Percentiles rank a stretch among this genome's conserved stretches.
Conservation (phyloP, 1,284 basidiomycete species). For the Coriolopsis trogii region DNA sequence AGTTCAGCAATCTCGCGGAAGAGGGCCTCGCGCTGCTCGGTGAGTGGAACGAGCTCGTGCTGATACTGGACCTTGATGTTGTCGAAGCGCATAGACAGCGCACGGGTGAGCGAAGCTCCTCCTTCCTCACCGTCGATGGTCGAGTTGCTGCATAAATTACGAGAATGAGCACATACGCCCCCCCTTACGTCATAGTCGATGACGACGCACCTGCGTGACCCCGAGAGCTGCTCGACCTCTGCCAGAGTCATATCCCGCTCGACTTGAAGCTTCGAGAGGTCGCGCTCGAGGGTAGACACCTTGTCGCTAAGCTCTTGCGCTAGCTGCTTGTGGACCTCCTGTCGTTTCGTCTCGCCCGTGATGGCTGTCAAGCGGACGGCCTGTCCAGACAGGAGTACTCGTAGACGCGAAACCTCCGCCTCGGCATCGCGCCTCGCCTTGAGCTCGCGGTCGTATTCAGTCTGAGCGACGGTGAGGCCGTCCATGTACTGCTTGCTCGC, state of each 20-base stretch:
- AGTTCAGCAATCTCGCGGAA: constrained; percentile 87
- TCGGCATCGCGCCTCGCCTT: constrained; percentile 88
- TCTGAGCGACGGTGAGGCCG: constrained; percentile 88
- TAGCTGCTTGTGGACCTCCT: constrained; percentile 79
- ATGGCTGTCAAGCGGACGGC: constrained; percentile 84
- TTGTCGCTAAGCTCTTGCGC: constrained; percentile 80
- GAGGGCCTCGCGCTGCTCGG: constrained; percentile 79
- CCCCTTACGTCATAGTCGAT: too few relatives aligned
- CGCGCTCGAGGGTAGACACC: constrained; percentile 80
- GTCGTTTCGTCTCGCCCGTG: constrained; percentile 75
- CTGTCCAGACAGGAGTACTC: constrained; percentile 88
- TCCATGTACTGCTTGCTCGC: constrained; percentile 91
- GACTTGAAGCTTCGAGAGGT: constrained; percentile 85
- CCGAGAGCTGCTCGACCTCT: constrained; percentile 89
- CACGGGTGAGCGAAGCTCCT: constrained; percentile 62
- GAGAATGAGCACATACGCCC: constrained; percentile 1
- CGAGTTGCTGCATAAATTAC: constrained; percentile 11
- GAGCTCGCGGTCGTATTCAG: constrained; percentile 92
- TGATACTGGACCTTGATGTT: constrained; percentile 88
- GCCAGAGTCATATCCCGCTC: constrained; percentile 92
- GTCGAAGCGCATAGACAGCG: constrained; percentile 87
- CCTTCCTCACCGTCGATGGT: constrained; percentile 41
- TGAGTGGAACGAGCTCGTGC: constrained; percentile 84
- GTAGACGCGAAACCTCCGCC: constrained; percentile 84
- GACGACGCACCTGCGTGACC: constrained; percentile 62